Percentiles rank a stretch among this genome's conserved stretches.
Conservation (phyloP, 805 yeast species). For the Lachancea fermentati region DNA sequence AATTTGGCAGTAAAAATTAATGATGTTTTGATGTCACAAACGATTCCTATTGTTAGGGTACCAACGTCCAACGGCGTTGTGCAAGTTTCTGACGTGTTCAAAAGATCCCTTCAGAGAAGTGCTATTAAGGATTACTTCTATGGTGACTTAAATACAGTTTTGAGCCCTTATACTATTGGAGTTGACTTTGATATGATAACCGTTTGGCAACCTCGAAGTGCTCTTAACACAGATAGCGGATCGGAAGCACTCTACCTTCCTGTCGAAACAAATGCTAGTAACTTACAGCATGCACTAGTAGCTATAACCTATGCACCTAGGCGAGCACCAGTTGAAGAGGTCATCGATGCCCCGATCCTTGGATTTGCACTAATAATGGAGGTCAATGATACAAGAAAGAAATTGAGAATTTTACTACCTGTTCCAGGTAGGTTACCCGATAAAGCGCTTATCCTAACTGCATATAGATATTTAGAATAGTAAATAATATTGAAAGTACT, state of each 20-base stretch:
- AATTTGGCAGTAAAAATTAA: slow-evolving; percentile 9
- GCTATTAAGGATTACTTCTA: slow-evolving; percentile 85
- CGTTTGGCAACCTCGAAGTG: slow-evolving; percentile 52
- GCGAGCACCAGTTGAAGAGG: slow-evolving; percentile 42
- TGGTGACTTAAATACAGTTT: slow-evolving; percentile 58
- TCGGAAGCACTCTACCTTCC: slow-evolving; percentile 27
- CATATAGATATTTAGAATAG: slow-evolving; percentile 76
- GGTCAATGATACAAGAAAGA: slow-evolving; percentile 69
- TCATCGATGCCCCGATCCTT: slow-evolving; percentile 52
- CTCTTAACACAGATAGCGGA: slow-evolving; percentile 22
- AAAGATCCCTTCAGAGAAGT: slow-evolving; percentile 67
- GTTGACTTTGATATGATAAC: slow-evolving; percentile 56
- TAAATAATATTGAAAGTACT: too few species aligned
- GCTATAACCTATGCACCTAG: slow-evolving; percentile 53
- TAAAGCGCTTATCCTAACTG: slow-evolving; percentile 67
- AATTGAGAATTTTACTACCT: slow-evolving; percentile 70
- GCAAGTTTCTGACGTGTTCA: slow-evolving; percentile 62
- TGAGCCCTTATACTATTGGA: slow-evolving; percentile 84
- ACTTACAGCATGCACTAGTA: slow-evolving; percentile 69
- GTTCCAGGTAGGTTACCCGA: slow-evolving; percentile 83
- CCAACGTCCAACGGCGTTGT: slow-evolving; percentile 73
- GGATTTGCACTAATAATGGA: slow-evolving; percentile 71
- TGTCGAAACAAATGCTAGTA: slow-evolving; percentile 45
- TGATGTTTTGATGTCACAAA: slow-evolving; percentile 22
- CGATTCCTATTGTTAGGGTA: slow-evolving; percentile 43